These are phyloP conservation scores for Cicer bijugum DNA, from an alignment of 306 rosid genomes.

Conservation along the genomic window DNA sequence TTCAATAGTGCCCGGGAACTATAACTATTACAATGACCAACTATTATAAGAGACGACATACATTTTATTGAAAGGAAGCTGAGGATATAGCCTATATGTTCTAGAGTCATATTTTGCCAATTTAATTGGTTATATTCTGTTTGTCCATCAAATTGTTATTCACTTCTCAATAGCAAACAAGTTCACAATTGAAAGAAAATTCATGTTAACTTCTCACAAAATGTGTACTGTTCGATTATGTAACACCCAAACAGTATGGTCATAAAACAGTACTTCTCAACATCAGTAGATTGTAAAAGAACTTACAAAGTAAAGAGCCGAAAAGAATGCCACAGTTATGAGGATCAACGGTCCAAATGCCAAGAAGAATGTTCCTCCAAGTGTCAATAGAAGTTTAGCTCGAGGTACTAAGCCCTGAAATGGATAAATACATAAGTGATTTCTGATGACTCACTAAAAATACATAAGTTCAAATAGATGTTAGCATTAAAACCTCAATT, in stretches of 20 bases:
- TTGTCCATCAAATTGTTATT: slow-evolving; percentile 6
- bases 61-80: neutral
- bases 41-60: neutral
- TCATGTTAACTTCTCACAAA: neutral
- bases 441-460: slow-evolving; percentile 1
- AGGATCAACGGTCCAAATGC: slow-evolving; percentile 92
- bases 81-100: neutral
- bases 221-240: neutral
- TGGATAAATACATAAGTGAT: slow-evolving; percentile 34
- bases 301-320: slow-evolving; percentile 81
- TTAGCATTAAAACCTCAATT: slow-evolving; percentile 19
- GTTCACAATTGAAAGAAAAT: slow-evolving; percentile 7
- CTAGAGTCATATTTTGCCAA: slow-evolving; percentile 18
- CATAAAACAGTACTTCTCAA: slow-evolving; percentile 17
- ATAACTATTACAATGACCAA: neutral
- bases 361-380: slow-evolving; percentile 97
- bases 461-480: slow-evolving; percentile 20
- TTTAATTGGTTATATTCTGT: neutral
- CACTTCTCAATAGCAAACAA: slow-evolving; percentile 7
- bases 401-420: slow-evolving; percentile 94
- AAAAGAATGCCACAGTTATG: slow-evolving; percentile 63
- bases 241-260: slow-evolving; percentile 6
- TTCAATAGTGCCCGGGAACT: neutral
- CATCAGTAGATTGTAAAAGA: slow-evolving; percentile 32
- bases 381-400: slow-evolving; percentile 77